Evolutionary conservation across 2,329 filamentous ascomycete genomes (phyloP).

Genomic region (Cordyceps tenuipes): DNA sequence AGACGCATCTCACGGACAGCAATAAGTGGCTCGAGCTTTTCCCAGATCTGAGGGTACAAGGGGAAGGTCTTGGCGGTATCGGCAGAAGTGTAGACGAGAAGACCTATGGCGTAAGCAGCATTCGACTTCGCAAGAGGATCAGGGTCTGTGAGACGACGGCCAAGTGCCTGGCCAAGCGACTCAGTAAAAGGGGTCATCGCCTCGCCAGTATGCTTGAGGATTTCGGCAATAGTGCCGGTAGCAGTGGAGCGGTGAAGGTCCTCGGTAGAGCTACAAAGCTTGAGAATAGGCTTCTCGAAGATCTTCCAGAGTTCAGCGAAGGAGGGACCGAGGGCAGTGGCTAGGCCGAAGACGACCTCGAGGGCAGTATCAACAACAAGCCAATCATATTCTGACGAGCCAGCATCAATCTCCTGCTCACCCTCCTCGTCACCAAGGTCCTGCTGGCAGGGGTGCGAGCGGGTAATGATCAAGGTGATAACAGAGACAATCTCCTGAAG

Average conservation of each 20-base stretch:
- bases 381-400: slow-evolving; percentile 96
- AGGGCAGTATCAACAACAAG: slow-evolving; percentile 89
- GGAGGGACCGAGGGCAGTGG: slow-evolving; percentile 68
- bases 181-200: slow-evolving; percentile 76
- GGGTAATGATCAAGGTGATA: slow-evolving; percentile 72
- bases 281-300: slow-evolving; percentile 85
- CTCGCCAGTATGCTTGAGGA: slow-evolving; percentile 72
- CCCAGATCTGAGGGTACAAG: slow-evolving; percentile 69
- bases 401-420: slow-evolving; percentile 59
- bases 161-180: slow-evolving; percentile 66
- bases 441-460: slow-evolving; percentile 86
- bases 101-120: slow-evolving; percentile 81
- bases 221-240: slow-evolving; percentile 87
- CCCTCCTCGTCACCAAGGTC: slow-evolving; percentile 79
- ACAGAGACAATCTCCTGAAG: slow-evolving; percentile 70
- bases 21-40: slow-evolving; percentile 79
- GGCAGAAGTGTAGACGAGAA: slow-evolving; percentile 73
- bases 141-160: slow-evolving; percentile 82
- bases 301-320: slow-evolving; percentile 92
- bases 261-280: slow-evolving; percentile 79
- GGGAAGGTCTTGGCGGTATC: slow-evolving; percentile 62
- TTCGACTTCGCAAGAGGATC: slow-evolving; percentile 92
- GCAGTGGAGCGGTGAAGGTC: slow-evolving; percentile 81
- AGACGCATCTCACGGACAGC: slow-evolving; percentile 70
- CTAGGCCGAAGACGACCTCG: slow-evolving; percentile 79